Percentiles rank a stretch among this genome's conserved stretches.
Conservation (phyloP, 2,329 filamentous ascomycete genomes). For the Ophiostoma novo-ulmi region DNA sequence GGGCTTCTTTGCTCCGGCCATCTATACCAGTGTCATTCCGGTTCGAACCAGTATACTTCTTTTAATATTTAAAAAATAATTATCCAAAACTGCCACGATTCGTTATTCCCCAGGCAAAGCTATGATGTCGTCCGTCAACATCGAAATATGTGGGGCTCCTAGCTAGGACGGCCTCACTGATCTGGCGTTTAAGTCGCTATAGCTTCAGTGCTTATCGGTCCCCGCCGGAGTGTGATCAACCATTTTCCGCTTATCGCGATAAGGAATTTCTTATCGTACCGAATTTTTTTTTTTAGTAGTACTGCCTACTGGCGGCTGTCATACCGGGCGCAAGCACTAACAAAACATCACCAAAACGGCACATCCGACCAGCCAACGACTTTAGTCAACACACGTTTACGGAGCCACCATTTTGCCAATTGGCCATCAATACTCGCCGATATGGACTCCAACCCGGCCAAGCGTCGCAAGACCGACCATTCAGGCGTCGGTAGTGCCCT, state of each 20-base stretch:
- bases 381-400: not conserved
- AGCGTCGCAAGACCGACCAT: slow-evolving; percentile 35
- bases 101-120: not conserved
- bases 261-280: slow-evolving; percentile 14
- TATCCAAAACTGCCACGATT: not conserved
- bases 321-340: slow-evolving; percentile 11
- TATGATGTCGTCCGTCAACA: slow-evolving; percentile 7
- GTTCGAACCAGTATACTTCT: not conserved
- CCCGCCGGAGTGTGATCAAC: slow-evolving; percentile 25
- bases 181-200: not conserved
- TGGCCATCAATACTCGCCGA: not conserved
- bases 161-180: slow-evolving; percentile 6
- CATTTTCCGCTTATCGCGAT: slow-evolving; percentile 20
- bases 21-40: slow-evolving; percentile 7
- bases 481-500: slow-evolving; percentile 17
- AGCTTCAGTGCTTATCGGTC: slow-evolving; percentile 19
- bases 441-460: slow-evolving; percentile 34
- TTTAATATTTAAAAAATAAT: not conserved
- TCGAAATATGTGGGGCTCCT: not conserved
- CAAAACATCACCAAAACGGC: slow-evolving; percentile 21
- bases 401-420: not conserved
- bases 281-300: slow-evolving; percentile 8
- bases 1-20: slow-evolving; percentile 26
- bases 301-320: not conserved
- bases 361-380: not conserved